Percentiles rank a stretch among this genome's conserved stretches.
Evolutionary conservation across 148 eudicot genomes (phyloP).

Genomic region (Amaranthus hypochondriacus): DNA sequence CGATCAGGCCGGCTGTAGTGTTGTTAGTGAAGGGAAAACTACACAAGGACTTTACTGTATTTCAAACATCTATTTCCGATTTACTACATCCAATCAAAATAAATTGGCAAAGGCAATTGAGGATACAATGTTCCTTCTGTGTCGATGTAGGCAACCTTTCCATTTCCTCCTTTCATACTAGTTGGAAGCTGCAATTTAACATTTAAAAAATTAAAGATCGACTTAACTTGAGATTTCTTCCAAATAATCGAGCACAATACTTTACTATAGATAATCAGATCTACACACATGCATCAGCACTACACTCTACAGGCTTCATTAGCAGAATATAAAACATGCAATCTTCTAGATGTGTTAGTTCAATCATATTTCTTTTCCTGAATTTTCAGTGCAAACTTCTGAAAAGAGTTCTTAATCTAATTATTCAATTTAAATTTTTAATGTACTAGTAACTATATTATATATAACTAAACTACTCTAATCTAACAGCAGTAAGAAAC

Average conservation of each 20-base stretch:
- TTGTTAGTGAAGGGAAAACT: slow-evolving; percentile 31
- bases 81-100: slow-evolving; percentile 3
- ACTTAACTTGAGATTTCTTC: background rate
- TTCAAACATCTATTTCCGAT: background rate
- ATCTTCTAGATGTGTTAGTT: background rate
- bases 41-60: background rate
- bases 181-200: slow-evolving; percentile 68
- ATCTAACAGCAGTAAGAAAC: no score
- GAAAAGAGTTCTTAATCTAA: no score
- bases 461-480: no score
- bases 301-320: background rate
- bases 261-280: background rate
- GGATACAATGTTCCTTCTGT: slow-evolving; percentile 99
- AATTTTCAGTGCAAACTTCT: no score
- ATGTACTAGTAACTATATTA: no score
- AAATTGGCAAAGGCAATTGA: slow-evolving; percentile 12
- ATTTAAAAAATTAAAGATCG: background rate
- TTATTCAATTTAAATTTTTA: no score
- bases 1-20: slow-evolving; percentile 84
- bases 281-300: background rate
- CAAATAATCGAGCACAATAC: no score
- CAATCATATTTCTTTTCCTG: no score
- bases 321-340: background rate
- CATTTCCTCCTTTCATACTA: slow-evolving; percentile 86
- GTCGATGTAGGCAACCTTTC: slow-evolving; percentile 95